Base-by-base conservation (phyloP, 139 green algal species). In the Zygnema cylindricum region DNA sequence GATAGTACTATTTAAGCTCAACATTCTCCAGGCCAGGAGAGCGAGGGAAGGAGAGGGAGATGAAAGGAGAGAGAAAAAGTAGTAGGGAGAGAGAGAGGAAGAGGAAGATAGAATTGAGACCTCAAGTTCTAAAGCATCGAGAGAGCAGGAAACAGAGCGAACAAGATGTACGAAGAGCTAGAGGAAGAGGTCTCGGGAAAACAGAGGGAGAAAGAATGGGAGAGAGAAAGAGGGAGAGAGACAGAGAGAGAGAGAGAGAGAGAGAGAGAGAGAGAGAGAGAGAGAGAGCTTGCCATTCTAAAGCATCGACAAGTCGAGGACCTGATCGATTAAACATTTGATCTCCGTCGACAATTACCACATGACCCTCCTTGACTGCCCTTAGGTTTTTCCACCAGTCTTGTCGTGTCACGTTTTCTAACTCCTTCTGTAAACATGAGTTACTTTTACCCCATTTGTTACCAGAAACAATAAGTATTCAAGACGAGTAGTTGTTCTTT, bases 301-400 rank as follows among this genome's bases (percentile, higher is more conserved):
- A 90, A 0, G 93, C 94, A 38, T 98, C 95, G 77, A 98, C 92
- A 38, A 98, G 88, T 1, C 95, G 89, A 0, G 96, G 95, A 0
- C 96, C 95, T 39, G 94, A 95, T 11, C 95, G 88, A 85, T 97
- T 97, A 93, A 98, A 98, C 92, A 94, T 94, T 79, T 93, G 92
- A 90, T 98, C 95, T 76, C 96, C 96, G 85, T 98, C 96, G 38
- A 98, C 96, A 11, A 98, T 43, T 1, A 92, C 93, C 40, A 98
- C 95, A 0, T 54, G 75, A 7, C 94, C 94, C 0, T 91, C 78
- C 71, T 89, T 88, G n/a, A 98, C 95, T 1, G 95, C 96, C 11
- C 91, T 89, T 77, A 98, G 89, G 30, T 30, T 63, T 40, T 41
- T 73, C 94, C 92, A 95, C 90, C 91, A 95, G 32, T 77, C 77